These are phyloP conservation scores for Thelephora ganbajun DNA, from an alignment of 768 basidiomycete genomes.

Conservation along the genomic window DNA sequence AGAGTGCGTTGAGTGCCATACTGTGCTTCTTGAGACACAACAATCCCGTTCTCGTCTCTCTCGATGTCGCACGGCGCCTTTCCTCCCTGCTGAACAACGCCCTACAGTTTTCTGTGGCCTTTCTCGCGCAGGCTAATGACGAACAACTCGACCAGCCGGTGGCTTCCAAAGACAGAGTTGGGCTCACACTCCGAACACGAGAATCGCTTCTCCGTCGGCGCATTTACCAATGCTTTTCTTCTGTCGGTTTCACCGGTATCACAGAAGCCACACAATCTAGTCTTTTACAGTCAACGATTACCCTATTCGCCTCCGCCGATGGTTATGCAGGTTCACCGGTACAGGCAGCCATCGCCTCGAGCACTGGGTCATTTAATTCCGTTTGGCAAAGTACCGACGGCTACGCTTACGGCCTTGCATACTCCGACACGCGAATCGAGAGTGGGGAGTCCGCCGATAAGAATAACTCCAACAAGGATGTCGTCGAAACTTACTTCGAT, in stretches of 20 bases:
- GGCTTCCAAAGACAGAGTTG: constrained; percentile 20
- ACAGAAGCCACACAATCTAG: constrained; percentile 73
- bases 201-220: constrained; percentile 77
- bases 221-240: constrained; percentile 80
- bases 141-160: constrained; percentile 35
- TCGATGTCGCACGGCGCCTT: constrained; percentile 84
- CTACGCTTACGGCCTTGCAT: constrained; percentile 83
- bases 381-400: constrained; percentile 85
- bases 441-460: constrained; percentile 20
- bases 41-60: constrained; percentile 55
- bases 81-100: constrained; percentile 81
- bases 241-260: constrained; percentile 65
- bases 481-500: constrained; percentile 70
- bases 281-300: constrained; percentile 68
- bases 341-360: constrained; percentile 85
- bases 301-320: constrained; percentile 79
- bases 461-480: constrained; percentile 59
- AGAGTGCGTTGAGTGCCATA: constrained; percentile 81
- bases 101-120: constrained; percentile 79
- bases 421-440: constrained; percentile 18
- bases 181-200: constrained; percentile 54
- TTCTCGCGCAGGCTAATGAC: constrained; percentile 55
- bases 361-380: constrained; percentile 66
- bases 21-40: constrained; percentile 82
- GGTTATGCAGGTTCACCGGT: constrained; percentile 70